These are phyloP conservation scores for Pythium coloratum DNA, from an alignment of 352 stramenopile species.

Conservation along the genomic window DNA sequence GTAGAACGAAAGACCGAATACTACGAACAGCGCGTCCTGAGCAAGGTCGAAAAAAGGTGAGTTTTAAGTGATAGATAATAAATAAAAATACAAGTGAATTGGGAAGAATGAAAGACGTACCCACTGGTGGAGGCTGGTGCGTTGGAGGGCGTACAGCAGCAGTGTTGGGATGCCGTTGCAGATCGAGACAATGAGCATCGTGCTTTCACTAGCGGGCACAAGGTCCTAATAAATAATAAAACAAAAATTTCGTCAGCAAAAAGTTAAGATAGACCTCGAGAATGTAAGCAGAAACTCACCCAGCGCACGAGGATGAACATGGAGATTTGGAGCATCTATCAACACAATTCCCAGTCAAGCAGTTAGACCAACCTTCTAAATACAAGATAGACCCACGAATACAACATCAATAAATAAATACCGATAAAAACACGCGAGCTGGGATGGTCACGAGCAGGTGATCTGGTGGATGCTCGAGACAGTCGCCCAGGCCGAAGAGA, in stretches of 20 bases:
- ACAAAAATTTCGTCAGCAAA: background rate
- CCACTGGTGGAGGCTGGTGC: conserved; percentile 77
- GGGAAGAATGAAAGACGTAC: conserved; percentile 28
- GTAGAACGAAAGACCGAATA: conserved; percentile 85
- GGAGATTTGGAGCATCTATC: conserved; percentile 55
- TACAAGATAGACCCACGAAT: conserved; percentile 11
- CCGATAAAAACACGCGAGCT: conserved; percentile 58
- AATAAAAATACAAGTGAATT: background rate
- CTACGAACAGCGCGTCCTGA: conserved; percentile 79
- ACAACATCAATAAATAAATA: background rate
- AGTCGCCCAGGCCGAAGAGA: conserved; percentile 74
- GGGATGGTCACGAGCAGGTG: conserved; percentile 77
- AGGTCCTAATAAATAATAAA: conserved; percentile 42
- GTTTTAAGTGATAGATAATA: background rate
- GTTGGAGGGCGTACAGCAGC: conserved; percentile 68
- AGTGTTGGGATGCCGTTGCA: conserved; percentile 72
- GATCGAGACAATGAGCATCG: conserved; percentile 74
- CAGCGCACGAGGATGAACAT: conserved; percentile 78
- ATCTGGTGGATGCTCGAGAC: conserved; percentile 60
- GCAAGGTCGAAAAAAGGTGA: background rate
- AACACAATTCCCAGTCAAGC: background rate
- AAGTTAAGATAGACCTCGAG: background rate
- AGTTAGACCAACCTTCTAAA: background rate
- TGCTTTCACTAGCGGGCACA: conserved; percentile 57
- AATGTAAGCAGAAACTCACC: conserved; percentile 25